Percentiles rank a stretch among this genome's conserved stretches.
Conservation (phyloP, 805 yeast genomes). For the Lipomyces sp. region DNA sequence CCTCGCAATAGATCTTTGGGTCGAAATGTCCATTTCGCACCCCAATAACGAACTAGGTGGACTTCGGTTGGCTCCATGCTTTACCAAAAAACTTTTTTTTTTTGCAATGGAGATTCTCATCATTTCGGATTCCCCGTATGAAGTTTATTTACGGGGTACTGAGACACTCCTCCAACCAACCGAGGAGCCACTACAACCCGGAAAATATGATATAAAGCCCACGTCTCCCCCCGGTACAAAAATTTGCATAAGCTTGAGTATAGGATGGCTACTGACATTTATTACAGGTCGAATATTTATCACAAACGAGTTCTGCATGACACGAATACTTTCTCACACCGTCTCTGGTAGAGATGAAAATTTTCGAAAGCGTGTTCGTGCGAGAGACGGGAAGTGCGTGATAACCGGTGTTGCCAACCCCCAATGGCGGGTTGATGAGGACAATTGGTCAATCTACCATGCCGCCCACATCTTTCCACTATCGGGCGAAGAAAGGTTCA, state of each 20-base stretch:
- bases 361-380: background rate
- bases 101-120: slow-evolving; percentile 2
- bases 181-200: slow-evolving; percentile 2
- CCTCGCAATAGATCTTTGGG: too few species aligned
- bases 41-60: too few species aligned
- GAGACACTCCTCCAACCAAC: background rate
- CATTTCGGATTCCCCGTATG: slow-evolving; percentile 5
- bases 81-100: background rate
- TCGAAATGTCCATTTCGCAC: too few species aligned
- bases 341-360: background rate
- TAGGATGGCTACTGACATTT: background rate
- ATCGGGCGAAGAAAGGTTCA: background rate
- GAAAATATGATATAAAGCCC: slow-evolving; percentile 1
- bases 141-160: slow-evolving; percentile 5
- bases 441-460: background rate
- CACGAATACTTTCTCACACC: background rate
- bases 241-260: background rate
- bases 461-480: slow-evolving; percentile 1
- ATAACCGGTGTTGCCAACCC: background rate
- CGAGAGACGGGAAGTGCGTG: background rate
- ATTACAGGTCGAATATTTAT: too few species aligned
- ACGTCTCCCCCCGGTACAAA: background rate
- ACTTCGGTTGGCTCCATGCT: slow-evolving; percentile 2
- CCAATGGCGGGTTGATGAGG: background rate
- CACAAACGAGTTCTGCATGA: background rate